Evolutionary conservation across 768 basidiomycete genomes (phyloP).

Genomic region (Lactifluus pinguis): DNA sequence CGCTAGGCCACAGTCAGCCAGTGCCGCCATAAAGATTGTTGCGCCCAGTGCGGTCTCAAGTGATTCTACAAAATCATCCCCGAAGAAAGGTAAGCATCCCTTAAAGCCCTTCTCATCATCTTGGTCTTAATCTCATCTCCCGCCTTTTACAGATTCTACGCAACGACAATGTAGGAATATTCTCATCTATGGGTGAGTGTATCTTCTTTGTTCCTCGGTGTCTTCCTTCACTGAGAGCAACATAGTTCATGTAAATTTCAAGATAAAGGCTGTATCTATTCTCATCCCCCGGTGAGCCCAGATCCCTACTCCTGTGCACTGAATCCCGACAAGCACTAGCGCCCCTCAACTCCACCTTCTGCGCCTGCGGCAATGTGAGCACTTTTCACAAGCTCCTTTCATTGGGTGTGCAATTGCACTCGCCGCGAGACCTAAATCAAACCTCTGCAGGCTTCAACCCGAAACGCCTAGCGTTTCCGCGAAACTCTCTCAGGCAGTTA

Average conservation of each 20-base stretch:
- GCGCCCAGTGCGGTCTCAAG: constrained; percentile 39
- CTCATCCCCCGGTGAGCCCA: constrained; percentile 59
- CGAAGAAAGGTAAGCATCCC: constrained; percentile 36
- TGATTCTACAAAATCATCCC: constrained; percentile 37
- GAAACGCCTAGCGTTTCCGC: constrained; percentile 16
- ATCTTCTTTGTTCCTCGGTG: background rate
- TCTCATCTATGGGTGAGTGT: constrained; percentile 74
- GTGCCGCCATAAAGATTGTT: constrained; percentile 63
- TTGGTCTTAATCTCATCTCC: constrained; percentile 12
- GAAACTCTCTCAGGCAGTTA: constrained; percentile 57
- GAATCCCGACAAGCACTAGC: constrained; percentile 1
- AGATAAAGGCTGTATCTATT: constrained; percentile 78
- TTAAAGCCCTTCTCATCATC: background rate
- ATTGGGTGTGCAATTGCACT: too few relatives aligned
- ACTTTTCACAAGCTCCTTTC: background rate
- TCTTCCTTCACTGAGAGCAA: background rate
- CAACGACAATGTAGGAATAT: constrained; percentile 87
- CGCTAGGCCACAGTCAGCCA: constrained; percentile 48
- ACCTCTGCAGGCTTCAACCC: constrained; percentile 10
- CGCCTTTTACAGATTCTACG: constrained; percentile 41
- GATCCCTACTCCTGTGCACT: background rate
- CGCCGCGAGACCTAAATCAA: background rate
- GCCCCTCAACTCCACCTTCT: constrained; percentile 17
- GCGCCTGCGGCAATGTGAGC: constrained; percentile 16
- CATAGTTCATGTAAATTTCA: constrained; percentile 74